Base-by-base conservation (phyloP, 2,329 filamentous ascomycete genomes). In the Monosporascus sp. region DNA sequence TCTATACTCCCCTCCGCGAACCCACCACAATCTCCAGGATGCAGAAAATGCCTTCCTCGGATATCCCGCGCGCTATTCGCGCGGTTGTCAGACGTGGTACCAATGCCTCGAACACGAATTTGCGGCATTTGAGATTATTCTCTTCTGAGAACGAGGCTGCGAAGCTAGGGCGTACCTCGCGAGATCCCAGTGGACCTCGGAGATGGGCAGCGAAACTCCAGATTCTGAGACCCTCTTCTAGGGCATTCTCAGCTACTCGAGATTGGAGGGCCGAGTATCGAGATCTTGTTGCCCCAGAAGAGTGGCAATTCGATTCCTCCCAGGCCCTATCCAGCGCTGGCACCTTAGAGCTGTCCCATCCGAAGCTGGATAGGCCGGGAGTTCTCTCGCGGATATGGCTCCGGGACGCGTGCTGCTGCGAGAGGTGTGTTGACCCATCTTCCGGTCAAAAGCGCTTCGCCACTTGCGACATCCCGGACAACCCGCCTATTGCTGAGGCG, bases 371-470 rank as follows among this genome's bases (percentile, higher is more conserved):
- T n/a, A 6, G 39, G 27, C 17, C 2, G 44, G 4, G 35, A 51
- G 8, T n/a, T 57, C 9, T 39, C 53, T 41, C 56, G 9, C 31
- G 55, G 9, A 43, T 65, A 7, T 72, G 68, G 62, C 69, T 86
- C 20, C 78, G 84, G 38, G 83, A 87, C 64, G 69, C 77, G 52
- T 87, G 84, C 68, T 63, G 70, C 20, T 87, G 83, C 63, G 58
- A 71, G n/a, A 62, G 57, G 45, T 87, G 83, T 62, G 72, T 83
- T 35, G 78, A 86, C 63, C 72, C 77, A 3, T 77, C 79, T 43
- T 83, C 81, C 17, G 77, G 75, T 43, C 83, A 87, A 64, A 87
- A 86, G 69, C 72, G 74, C 38, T 89, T 89, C 67, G 78, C 80
- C 51, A 85, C 84, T 1, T 74, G 75, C 20, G 84, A 90, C 49